A percentile compares a stretch with the other conserved stretches of the same genome.
phyloP scores from a whole-genome alignment of 179 eudicot genomes.

The Amaranthus tricolor region DNA sequence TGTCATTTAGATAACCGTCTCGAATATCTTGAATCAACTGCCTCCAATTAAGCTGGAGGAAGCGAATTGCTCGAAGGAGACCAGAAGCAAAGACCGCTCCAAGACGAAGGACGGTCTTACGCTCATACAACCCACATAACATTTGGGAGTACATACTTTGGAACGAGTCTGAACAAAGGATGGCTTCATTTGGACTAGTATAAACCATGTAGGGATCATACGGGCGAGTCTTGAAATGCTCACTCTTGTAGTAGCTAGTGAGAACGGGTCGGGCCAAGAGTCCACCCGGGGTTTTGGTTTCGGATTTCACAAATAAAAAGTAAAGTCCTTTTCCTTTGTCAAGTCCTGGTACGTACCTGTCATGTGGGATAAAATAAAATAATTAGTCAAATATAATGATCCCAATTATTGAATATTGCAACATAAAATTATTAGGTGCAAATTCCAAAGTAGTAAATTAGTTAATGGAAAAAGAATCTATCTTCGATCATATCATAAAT shows the following conservation, averaged over 20 bases:
- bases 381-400: constrained; percentile 14
- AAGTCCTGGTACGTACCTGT: constrained; percentile 61
- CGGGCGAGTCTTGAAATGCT: constrained; percentile 61
- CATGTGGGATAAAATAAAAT: constrained; percentile 13
- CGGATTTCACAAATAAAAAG: constrained; percentile 59
- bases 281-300: constrained; percentile 62
- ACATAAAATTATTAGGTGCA: constrained; percentile 31
- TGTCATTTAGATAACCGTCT: constrained; percentile 35
- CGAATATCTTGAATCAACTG: constrained; percentile 45
- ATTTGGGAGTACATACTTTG: constrained; percentile 68
- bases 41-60: constrained; percentile 60
- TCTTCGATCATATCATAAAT: neutral
- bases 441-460: constrained; percentile 16
- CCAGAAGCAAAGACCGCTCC: constrained; percentile 72
- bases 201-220: constrained; percentile 57
- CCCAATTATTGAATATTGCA: constrained; percentile 23
- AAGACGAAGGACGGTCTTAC: constrained; percentile 45
- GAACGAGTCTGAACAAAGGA: constrained; percentile 55
- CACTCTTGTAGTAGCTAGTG: constrained; percentile 60
- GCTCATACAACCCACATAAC: constrained; percentile 57
- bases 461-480: neutral
- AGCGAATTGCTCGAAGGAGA: constrained; percentile 61
- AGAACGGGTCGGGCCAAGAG: constrained; percentile 62
- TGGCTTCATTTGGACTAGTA: constrained; percentile 61
- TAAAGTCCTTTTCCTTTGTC: constrained; percentile 65